Evolutionary conservation across 805 yeast species (phyloP), one percentile per base, ranked within the genome.

Genomic region (Sugiyamaella mastotermitis): DNA sequence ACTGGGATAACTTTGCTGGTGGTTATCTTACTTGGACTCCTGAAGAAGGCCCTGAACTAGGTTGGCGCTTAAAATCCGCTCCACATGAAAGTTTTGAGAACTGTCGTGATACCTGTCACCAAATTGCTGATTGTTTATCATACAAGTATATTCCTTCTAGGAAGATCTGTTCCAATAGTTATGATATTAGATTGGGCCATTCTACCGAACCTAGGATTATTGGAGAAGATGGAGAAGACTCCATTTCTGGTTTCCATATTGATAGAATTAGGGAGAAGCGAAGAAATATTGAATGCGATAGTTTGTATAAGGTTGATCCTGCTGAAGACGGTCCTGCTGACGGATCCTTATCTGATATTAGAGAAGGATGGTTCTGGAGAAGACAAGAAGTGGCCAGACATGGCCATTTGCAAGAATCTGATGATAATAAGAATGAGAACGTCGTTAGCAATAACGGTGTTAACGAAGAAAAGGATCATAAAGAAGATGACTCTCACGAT

Each of bases 261-360:
- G 61, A 57, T 17, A 44, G 60, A 14, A 56, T 61, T 23, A 47
- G 59, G 2, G 35, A 29, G 11, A 22, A 44, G 32, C 49, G 65
- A 17, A 24, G 25, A 15, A 31, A 26, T 4, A 19, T 37, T 15
- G 21, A 19, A 8, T 57, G 62, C 40, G 61, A 57, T 23, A 34
- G 37, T 20, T 23, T 47, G 14, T 30, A 7, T n/a, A 13, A 14
- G 5, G 9, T 13, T 11, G 22, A 39, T 22, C 16, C 22, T n/a
- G 26, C 31, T 11, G 46, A 45, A 14, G 43, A 38, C 8, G 35
- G 35, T 4, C 23, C 23, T 7, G n/a, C n/a, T n/a, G 41, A 38
- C 16, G 48, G 45, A 4, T 5, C 28, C 13, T 36, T 16, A 4
- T 16, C n/a, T 23, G 46, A 43, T 29, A n/a, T 24, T 10, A n/a